Conservation (phyloP, 2,329 filamentous ascomycete species). For the Fusarium haematococcum region DNA sequence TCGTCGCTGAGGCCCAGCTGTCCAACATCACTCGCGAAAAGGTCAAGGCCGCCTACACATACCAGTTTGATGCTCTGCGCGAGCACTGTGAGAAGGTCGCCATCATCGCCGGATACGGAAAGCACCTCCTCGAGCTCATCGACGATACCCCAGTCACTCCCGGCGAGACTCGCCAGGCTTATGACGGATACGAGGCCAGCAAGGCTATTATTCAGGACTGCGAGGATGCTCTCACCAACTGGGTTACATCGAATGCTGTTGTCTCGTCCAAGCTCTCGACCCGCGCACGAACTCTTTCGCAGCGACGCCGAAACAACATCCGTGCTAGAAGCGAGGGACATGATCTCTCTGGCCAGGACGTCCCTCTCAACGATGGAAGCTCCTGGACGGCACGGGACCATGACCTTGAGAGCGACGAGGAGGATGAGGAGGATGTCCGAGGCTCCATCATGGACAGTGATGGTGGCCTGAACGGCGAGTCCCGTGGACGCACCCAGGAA, state of each 20-base stretch:
- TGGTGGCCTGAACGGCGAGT: constrained; percentile 66
- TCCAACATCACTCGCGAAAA: constrained; percentile 99
- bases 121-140: constrained; percentile 96
- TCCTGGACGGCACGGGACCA: constrained; percentile 84
- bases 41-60: constrained; percentile 97
- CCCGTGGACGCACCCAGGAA: constrained; percentile 67
- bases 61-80: constrained; percentile 96
- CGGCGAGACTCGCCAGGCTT: constrained; percentile 93
- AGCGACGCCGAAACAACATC: constrained; percentile 81
- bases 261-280: constrained; percentile 89
- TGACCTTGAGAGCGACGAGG: constrained; percentile 74
- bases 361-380: constrained; percentile 80
- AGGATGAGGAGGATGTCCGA: constrained; percentile 67
- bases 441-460: constrained; percentile 66
- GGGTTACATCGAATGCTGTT: constrained; percentile 90
- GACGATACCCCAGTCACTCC: constrained; percentile 98
- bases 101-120: constrained; percentile 97
- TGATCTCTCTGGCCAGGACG: constrained; percentile 86
- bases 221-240: constrained; percentile 96
- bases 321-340: constrained; percentile 77
- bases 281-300: constrained; percentile 87
- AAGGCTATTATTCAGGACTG: constrained; percentile 99
- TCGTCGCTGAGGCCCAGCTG: constrained; percentile 96
- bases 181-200: constrained; percentile 98
- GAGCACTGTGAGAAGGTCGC: constrained; percentile 99